Evolutionary conservation across 2,329 filamentous ascomycete genomes (phyloP).

Genomic region (Cryphonectria radicalis): DNA sequence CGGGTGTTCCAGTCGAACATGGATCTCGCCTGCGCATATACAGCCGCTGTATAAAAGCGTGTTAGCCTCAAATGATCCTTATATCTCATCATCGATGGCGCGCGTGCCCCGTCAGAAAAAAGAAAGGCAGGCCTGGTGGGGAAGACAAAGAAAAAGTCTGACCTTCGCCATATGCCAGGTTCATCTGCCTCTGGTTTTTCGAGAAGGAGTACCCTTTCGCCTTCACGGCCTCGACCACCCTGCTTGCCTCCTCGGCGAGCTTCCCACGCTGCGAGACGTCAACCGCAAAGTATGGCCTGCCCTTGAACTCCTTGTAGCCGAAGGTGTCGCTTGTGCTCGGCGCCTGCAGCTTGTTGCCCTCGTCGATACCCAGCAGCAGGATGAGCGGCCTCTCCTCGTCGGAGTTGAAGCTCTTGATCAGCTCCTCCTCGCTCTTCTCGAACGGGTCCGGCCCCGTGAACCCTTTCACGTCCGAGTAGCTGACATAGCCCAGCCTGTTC

Average conservation of each 20-base stretch:
- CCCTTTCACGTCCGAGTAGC: constrained; percentile 68
- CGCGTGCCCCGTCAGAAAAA: background rate
- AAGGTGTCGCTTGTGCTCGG: constrained; percentile 47
- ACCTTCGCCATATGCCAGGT: constrained; percentile 53
- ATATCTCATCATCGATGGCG: background rate
- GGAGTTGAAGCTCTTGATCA: constrained; percentile 76
- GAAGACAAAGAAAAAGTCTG: constrained; percentile 20
- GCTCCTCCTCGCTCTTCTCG: constrained; percentile 70
- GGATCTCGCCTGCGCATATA: constrained; percentile 87
- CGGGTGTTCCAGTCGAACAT: constrained; percentile 93
- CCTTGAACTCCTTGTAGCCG: constrained; percentile 71
- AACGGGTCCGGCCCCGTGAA: constrained; percentile 77
- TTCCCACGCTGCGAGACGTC: constrained; percentile 78
- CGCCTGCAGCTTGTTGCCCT: constrained; percentile 48
- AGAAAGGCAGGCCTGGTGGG: too few relatives aligned
- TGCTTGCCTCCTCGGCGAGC: constrained; percentile 60
- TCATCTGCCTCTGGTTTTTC: constrained; percentile 55
- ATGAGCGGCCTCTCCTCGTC: constrained; percentile 68
- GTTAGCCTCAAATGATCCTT: constrained; percentile 24
- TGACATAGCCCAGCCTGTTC: constrained; percentile 68
- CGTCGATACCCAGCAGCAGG: constrained; percentile 84
- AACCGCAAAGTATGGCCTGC: constrained; percentile 84
- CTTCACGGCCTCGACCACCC: constrained; percentile 61
- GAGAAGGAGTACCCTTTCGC: constrained; percentile 67
- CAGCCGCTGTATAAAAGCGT: constrained; percentile 64